Evolutionary conservation across 805 yeast genomes (phyloP).

Genomic region (Yarrowia keelungensis): DNA sequence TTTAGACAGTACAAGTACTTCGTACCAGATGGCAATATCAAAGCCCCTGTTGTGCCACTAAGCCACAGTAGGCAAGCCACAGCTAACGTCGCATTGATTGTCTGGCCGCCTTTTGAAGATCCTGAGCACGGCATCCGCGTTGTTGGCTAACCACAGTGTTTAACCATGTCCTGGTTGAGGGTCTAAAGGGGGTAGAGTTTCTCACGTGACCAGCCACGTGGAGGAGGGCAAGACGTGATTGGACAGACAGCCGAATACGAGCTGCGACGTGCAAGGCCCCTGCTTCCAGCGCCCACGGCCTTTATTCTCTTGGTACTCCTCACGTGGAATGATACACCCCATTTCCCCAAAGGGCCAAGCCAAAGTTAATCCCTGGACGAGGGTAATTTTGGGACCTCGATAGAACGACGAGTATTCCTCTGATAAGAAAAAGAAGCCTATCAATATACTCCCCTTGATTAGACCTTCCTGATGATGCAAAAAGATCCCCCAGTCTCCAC

Average conservation of each 20-base stretch:
- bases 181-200: background rate
- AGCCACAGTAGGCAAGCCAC: too few species aligned
- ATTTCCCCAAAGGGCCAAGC: background rate
- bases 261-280: background rate
- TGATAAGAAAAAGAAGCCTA: background rate
- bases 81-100: background rate
- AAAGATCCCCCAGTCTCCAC: background rate
- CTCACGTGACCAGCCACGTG: conserved; percentile 27
- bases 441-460: too few species aligned
- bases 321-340: conserved; percentile 16
- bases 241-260: background rate
- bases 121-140: background rate
- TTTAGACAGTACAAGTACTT: too few species aligned
- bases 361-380: too few species aligned
- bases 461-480: too few species aligned
- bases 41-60: too few species aligned
- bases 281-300: too few species aligned
- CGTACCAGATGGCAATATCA: too few species aligned
- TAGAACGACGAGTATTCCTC: too few species aligned
- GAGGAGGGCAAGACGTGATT: background rate
- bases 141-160: background rate
- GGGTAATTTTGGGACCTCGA: too few species aligned
- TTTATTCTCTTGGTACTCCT: background rate
- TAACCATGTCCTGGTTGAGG: background rate
- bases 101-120: background rate